Conservation (phyloP, 805 yeast species). For the Pichia cephalocereana region DNA sequence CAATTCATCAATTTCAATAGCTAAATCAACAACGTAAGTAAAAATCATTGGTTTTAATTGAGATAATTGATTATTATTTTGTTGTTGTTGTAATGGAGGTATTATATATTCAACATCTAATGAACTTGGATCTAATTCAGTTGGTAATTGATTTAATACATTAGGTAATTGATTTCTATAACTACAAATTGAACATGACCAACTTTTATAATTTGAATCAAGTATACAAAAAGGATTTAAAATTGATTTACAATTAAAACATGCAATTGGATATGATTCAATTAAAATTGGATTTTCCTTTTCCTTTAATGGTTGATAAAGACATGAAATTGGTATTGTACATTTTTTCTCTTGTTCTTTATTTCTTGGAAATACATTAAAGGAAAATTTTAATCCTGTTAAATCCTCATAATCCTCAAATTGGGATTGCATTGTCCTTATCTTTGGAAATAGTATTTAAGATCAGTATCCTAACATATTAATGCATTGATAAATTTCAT, state of each 20-base stretch:
- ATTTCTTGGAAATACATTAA: conserved; percentile 57
- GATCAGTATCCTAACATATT: too few relatives aligned
- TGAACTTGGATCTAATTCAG: conserved; percentile 30
- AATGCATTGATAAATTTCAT: too few relatives aligned
- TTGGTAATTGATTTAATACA: conserved; percentile 21
- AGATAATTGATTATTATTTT: background rate
- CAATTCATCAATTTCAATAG: conserved; percentile 38
- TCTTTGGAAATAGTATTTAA: too few relatives aligned
- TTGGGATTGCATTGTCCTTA: conserved; percentile 8
- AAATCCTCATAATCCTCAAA: conserved; percentile 55
- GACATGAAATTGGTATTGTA: conserved; percentile 45
- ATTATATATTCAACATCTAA: conserved; percentile 45
- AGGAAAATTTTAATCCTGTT: conserved; percentile 67
- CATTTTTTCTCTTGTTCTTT: conserved; percentile 43
- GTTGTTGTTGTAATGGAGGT: conserved; percentile 8
- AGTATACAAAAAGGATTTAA: conserved; percentile 42
- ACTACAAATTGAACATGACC: conserved; percentile 54
- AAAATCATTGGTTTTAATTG: conserved; percentile 35
- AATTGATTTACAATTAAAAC: conserved; percentile 47
- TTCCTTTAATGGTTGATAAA: conserved; percentile 51
- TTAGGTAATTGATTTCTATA: conserved; percentile 34
- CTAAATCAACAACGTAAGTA: conserved; percentile 49
- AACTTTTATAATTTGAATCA: conserved; percentile 25
- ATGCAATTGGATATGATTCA: conserved; percentile 35
- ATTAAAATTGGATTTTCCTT: conserved; percentile 31